These are phyloP conservation scores for Parachaetomium inaequale DNA, from an alignment of 495 filamentous ascomycete species.

Conservation along the genomic window DNA sequence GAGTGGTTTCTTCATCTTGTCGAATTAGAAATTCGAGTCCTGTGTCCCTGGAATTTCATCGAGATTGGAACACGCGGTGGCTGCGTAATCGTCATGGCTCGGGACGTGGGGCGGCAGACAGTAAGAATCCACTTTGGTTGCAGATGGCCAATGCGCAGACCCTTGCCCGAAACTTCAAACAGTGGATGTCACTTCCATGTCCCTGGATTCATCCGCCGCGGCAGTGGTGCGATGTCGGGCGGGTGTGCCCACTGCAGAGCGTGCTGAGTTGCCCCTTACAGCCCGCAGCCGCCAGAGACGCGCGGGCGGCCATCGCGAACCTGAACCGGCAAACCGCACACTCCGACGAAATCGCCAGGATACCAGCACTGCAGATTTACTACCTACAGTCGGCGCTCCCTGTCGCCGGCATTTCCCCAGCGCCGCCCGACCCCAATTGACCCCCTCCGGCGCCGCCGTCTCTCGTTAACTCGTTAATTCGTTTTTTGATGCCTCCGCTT, in stretches of 20 bases:
- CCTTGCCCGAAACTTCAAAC: background rate
- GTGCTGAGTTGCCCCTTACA: constrained; percentile 4
- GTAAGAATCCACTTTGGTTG: background rate
- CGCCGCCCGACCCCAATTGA: background rate
- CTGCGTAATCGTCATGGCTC: background rate
- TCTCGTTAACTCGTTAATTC: background rate
- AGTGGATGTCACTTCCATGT: background rate
- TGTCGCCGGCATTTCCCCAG: background rate
- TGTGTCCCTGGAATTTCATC: background rate
- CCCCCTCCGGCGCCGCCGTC: background rate
- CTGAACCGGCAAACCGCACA: background rate
- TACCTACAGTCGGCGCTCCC: background rate
- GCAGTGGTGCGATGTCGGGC: constrained; percentile 12
- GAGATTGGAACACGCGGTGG: background rate
- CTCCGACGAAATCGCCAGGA: background rate
- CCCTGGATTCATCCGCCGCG: background rate
- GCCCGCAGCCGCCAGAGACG: background rate
- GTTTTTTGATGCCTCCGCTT: constrained; percentile 23
- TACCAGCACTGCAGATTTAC: background rate
- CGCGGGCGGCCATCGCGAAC: background rate
- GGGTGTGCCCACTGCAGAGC: constrained; percentile 11
- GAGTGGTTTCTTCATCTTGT: constrained; percentile 28
- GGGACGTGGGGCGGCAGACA: background rate
- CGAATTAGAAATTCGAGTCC: no score
- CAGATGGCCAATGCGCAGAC: background rate